Conservation (phyloP, 495 filamentous ascomycete species). For the Hypoxylon lienhwacheense region DNA sequence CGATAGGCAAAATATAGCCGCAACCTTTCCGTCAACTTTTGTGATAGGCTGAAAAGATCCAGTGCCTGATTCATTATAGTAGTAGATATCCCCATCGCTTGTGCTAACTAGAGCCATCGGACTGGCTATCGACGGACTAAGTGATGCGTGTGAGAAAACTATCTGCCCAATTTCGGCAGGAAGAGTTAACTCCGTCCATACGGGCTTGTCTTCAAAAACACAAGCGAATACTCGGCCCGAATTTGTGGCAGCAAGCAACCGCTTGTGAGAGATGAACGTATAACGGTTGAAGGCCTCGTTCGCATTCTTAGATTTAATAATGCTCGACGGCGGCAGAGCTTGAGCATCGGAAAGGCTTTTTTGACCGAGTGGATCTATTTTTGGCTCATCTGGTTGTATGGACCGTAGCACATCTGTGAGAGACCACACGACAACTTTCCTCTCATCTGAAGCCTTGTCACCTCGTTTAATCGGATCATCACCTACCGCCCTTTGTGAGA, state of each 20-base stretch:
- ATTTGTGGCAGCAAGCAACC: conserved; percentile 61
- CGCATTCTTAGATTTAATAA: conserved; percentile 32
- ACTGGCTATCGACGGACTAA: conserved; percentile 17
- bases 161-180: conserved; percentile 37
- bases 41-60: conserved; percentile 34
- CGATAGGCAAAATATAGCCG: conserved; percentile 49
- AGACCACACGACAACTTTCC: conserved; percentile 15
- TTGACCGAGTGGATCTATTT: neutral
- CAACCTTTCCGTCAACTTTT: conserved; percentile 53
- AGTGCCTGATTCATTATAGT: conserved; percentile 41
- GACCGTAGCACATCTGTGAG: conserved; percentile 23
- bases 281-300: conserved; percentile 64
- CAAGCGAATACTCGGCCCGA: conserved; percentile 63
- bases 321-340: neutral
- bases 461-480: conserved; percentile 1
- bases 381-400: neutral
- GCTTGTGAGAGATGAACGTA: conserved; percentile 60
- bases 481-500: neutral
- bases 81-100: conserved; percentile 54
- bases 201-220: conserved; percentile 30
- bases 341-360: neutral
- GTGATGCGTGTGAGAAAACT: conserved; percentile 36
- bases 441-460: neutral
- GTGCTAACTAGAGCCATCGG: conserved; percentile 56
- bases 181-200: conserved; percentile 47